Percentiles rank a stretch among this genome's conserved stretches.
These are phyloP conservation scores for Pneumocystis sp. DNA, from an alignment of 1,139 yeast species.

Conservation along the genomic window DNA sequence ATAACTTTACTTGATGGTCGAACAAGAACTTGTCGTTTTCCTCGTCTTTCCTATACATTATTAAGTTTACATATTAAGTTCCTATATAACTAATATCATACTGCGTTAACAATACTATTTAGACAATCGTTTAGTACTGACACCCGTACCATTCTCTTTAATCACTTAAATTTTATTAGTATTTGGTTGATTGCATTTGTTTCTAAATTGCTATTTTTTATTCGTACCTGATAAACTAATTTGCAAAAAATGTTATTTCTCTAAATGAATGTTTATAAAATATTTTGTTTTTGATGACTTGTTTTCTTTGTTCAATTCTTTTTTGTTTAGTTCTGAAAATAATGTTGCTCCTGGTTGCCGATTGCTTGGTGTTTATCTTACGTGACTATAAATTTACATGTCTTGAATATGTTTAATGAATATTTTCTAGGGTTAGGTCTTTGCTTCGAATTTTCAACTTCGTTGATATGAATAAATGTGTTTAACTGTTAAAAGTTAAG, in stretches of 20 bases:
- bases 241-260: not conserved
- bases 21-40: conserved; percentile 96
- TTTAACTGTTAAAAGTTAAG: not conserved
- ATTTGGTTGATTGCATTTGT: not conserved
- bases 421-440: not conserved
- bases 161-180: not conserved
- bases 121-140: conserved; percentile 99
- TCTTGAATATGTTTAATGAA: not conserved
- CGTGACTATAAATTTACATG: not conserved
- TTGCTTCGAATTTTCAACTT: not conserved
- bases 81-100: not conserved
- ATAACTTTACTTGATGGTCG: conserved; percentile 99
- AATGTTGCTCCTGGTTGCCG: no score
- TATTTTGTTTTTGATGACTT: no score
- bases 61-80: not conserved
- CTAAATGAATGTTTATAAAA: not conserved
- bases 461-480: not conserved
- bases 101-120: conserved; percentile 93
- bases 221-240: not conserved
- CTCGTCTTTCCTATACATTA: conserved; percentile 58
- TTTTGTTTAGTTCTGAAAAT: no score
- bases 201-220: no score
- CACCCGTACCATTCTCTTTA: conserved; percentile 74
- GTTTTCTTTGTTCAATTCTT: no score
- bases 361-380: no score